Conservation (phyloP, 2,329 filamentous ascomycete genomes). For the Aspergillus glaucus region DNA sequence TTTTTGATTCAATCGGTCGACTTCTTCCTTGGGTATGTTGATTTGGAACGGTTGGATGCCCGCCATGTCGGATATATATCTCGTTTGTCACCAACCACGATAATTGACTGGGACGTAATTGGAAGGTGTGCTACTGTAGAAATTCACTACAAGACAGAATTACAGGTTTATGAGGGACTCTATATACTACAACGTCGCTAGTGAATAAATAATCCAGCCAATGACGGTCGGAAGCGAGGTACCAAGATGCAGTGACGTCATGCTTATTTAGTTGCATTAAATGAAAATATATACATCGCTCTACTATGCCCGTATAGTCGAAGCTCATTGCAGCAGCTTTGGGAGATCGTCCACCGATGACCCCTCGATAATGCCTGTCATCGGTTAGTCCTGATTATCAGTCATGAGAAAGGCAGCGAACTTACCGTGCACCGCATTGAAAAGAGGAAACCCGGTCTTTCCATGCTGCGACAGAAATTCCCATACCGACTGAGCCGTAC, state of each 20-base stretch:
- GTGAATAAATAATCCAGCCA: no score
- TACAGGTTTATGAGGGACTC: no score
- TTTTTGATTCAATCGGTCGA: slow-evolving; percentile 4
- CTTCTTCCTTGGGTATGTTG: slow-evolving; percentile 3
- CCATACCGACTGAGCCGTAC: not conserved
- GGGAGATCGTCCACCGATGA: not conserved
- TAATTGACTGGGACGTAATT: no score
- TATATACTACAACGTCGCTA: no score
- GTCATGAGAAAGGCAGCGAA: not conserved
- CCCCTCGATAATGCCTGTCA: not conserved
- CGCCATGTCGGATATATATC: not conserved
- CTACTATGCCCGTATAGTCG: no score
- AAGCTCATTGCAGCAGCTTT: not conserved
- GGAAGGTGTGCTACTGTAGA: no score
- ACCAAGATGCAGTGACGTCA: no score
- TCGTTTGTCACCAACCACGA: no score
- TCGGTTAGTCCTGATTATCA: not conserved
- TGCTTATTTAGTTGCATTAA: no score
- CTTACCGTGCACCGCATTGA: not conserved
- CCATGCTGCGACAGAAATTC: not conserved
- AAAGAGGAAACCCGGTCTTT: not conserved
- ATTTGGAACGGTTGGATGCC: not conserved
- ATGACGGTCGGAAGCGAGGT: no score
- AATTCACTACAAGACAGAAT: no score
- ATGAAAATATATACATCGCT: no score